Evolutionary conservation across 2,329 filamentous ascomycete genomes (phyloP), one percentile per base, ranked within the genome.

Genomic region (Neoascochyta sp.): DNA sequence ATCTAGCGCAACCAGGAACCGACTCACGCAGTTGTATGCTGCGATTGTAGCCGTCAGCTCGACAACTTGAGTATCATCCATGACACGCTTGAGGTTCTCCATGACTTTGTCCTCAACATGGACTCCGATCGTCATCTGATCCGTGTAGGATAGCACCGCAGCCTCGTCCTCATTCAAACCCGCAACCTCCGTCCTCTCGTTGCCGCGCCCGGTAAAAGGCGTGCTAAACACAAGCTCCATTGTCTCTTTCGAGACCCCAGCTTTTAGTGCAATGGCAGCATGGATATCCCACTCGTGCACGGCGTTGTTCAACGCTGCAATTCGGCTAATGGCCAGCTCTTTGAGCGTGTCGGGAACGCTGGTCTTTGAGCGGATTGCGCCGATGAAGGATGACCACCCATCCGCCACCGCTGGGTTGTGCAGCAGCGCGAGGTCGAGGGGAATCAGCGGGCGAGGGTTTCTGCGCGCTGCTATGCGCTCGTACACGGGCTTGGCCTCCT

Each of bases 231-330:
- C 66, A 4, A 74, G 73, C 17, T 52, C 27, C 22, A 92, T 68
- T 0, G 43, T 45, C 8, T 80, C 81, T 0, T 70, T 77, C 13
- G 83, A 73, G 6, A 81, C 78, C 0, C 73, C 80, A 14, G 66
- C 65, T 17, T 71, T 67, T 6, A 75, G 71, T 7, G 90, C 71
- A 3, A 71, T 51, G 3, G 85, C 85, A 10, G 80, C 81, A 56
- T 94, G 88, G 27, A 85, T 75, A 24, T 70, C 75, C 87, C 86
- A 94, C 63, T 94, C 87, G 63, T 89, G 93, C 74, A 83, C 86
- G 1, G 88, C 88, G 9, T 74, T 62, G 63, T 94, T 94, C 51
- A 86, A 76, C 12, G 82, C 79, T 9, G 88, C 88, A n/a, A 94
- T 83, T 29, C 87, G 75, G 45, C 77, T 83, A 50, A 94, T 89